Conservation (phyloP, 345 rosid species). For the Lepidium africanum region DNA sequence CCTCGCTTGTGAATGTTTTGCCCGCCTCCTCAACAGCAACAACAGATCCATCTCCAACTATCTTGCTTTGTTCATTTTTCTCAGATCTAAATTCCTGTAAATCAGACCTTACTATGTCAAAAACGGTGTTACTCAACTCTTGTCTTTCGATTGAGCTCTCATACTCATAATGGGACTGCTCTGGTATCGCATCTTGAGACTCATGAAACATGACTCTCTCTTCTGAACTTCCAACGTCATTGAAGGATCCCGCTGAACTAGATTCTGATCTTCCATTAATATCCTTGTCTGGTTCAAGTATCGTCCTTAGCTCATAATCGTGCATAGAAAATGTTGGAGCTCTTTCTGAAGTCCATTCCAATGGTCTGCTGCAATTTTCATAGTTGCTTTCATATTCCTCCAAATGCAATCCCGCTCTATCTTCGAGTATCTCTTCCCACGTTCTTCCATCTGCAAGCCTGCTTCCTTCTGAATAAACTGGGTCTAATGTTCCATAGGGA, state of each 20-base stretch:
- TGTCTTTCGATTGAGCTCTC: conserved; percentile 5
- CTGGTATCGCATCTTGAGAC: background rate
- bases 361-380: background rate
- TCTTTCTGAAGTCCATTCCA: conserved; percentile 15
- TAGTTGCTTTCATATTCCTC: conserved; percentile 28
- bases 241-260: conserved; percentile 2
- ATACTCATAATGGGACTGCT: conserved; percentile 2
- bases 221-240: background rate
- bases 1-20: background rate
- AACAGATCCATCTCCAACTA: background rate
- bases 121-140: background rate
- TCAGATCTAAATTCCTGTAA: background rate
- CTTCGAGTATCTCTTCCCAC: conserved; percentile 23
- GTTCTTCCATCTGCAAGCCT: conserved; percentile 11
- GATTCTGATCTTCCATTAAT: background rate
- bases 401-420: conserved; percentile 25
- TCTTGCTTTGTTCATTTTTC: background rate
- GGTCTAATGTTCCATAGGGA: conserved; percentile 3
- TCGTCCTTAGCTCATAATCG: background rate
- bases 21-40: background rate
- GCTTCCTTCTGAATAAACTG: conserved; percentile 5
- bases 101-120: conserved; percentile 1
- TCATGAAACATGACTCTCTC: background rate
- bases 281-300: conserved; percentile 3
- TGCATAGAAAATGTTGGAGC: background rate